Base-by-base conservation (phyloP, 2,329 filamentous ascomycete genomes). In the Cytospora schulzeri region DNA sequence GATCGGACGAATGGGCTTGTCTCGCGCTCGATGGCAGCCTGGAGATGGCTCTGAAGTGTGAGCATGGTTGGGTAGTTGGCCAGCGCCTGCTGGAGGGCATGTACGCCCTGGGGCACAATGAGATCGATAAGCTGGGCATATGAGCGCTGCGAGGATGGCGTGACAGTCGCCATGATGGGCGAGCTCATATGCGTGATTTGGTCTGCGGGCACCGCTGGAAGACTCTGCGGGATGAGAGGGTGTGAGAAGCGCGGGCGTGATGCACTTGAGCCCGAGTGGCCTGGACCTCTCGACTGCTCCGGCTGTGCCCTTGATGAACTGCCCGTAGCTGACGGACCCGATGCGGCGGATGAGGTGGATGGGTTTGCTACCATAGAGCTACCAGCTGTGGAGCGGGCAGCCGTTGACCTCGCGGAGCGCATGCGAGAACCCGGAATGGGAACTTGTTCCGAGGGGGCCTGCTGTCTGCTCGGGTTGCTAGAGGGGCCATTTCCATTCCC, bases 41-140 rank as follows among this genome's bases (percentile, higher is more conserved):
- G 81, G 7, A 87, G 76, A 56, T 83, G 79, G 7, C 71, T 74
- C 58, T 83, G 79, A 67, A 80, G 81, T 6, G 75, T 74, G 6
- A 86, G 74, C 67, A 85, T 79, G 4, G 76, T 77, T 0, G 83
- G 84, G 64, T 84, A 81, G 4, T 73, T 78, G 0, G 73, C 67
- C 31, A 87, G 71, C 1, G 79, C 78, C 50, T 80, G 77, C 33
- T 80, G 76, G 11, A 87, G 74, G 5, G 80, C 78, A 3, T 71
- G 72, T 0, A 78, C 78, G 0, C 86, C 86, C 59, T 81, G 78
- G 0, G 81, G 78, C 0, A 88, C 78, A 17, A 81, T 75, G 7
- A 77, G 74, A 63, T 88, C 84, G 59, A 89, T 85, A 65, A 87
- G 73, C 12, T 78, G 76, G 41, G 76, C 79, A 60, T 84, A 83